phyloP scores from a whole-genome alignment of 768 basidiomycete species.

The Glaciozyma antarctica region DNA sequence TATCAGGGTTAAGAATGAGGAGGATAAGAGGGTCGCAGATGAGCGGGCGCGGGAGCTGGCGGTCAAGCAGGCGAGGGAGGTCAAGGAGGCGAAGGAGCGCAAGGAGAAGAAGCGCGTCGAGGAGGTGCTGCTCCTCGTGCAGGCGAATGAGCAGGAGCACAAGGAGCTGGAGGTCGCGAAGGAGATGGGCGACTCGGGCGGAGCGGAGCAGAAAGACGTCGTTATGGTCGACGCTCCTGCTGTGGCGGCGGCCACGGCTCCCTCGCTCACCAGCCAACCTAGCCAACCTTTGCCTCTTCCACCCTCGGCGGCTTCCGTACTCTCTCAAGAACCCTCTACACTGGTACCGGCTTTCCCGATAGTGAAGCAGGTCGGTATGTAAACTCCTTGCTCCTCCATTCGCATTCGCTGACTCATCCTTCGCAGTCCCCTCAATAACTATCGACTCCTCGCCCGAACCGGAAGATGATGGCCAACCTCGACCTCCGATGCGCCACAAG shows the following conservation, averaged over 20 bases:
- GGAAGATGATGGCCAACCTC: conserved; percentile 19
- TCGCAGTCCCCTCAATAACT: background rate
- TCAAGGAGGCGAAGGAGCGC: background rate
- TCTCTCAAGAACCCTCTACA: background rate
- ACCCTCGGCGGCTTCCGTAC: background rate
- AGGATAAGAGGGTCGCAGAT: background rate
- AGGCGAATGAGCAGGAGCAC: background rate
- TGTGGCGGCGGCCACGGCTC: background rate
- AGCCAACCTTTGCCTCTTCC: background rate
- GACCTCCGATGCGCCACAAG: conserved; percentile 15
- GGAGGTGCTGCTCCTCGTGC: conserved; percentile 1
- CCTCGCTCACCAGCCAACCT: no score
- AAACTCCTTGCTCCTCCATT: no score
- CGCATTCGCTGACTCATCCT: background rate
- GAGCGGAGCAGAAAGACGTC: background rate
- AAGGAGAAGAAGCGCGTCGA: background rate
- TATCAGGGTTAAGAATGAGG: conserved; percentile 5
- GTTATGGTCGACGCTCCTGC: background rate
- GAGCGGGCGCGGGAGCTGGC: background rate
- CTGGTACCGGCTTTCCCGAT: no score
- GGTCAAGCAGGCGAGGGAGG: background rate
- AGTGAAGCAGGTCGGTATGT: no score
- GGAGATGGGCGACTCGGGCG: background rate
- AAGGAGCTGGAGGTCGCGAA: background rate
- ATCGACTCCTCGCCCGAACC: conserved; percentile 14